Evolutionary conservation across 176 grass and related monocot genomes (phyloP), one percentile per base, ranked within the genome.

Genomic region (Urochloa ruziziensis): DNA sequence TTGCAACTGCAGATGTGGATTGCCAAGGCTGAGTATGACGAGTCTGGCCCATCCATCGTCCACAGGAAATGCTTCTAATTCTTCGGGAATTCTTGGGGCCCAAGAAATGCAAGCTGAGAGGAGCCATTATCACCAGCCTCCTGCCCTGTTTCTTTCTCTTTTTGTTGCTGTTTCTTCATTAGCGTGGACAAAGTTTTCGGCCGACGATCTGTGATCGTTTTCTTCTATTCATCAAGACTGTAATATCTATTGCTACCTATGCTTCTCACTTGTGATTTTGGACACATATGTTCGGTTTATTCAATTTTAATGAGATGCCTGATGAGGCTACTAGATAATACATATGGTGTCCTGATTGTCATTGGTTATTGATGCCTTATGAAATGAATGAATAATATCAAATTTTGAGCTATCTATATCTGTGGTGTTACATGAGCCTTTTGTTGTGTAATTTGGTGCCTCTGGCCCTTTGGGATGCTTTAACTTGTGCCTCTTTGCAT

Each of bases 61-160:
- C 94, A 97, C 91, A 87, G 94, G 87, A 97, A 97, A 89, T 97
- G 94, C 84, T 97, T 97, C 89, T 97, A 92, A 86, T 82, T 88
- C 43, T 51, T 80, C 40, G 17, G 75, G 46, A 92, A 86, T 82
- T 88, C 42, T 51, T 80, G 28, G 13, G 76, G 46, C 65, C 64
- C 72, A 72, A 88, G 82, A 77, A 77, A 73, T 74, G 86, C 67
- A 88, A 91, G 77, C 86, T 77, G 85, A 67, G 82, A 85, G 90
- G 90, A 85, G 84, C 89, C 60, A 11, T 80, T 74, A 82, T 78
- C 44, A 57, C 84, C 10, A 56, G 49, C 85, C 82, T 77, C 77
- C 81, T 77, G 81, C 81, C 80, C 83, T 6, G 56, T 79, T 73
- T 84, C 37, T 81, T 61, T 82, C 46, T 77, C 16, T 59, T 79